Base-by-base conservation (phyloP, 2,329 filamentous ascomycete genomes). In the Podosphaera xanthii region DNA sequence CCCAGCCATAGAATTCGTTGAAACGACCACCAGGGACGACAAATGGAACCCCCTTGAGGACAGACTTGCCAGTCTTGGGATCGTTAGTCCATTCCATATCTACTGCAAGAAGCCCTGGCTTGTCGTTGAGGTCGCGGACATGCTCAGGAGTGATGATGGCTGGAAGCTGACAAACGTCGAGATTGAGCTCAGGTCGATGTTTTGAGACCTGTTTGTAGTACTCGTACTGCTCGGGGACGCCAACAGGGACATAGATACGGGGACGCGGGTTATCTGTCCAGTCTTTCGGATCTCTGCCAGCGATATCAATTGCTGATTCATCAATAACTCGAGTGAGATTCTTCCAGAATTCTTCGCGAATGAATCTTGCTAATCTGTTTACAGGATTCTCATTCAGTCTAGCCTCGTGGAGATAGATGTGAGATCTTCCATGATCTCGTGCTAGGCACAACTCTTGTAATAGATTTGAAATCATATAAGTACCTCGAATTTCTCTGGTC, bases 1-100 rank as follows among this genome's bases (percentile, higher is more conserved):
- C 92, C 92, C 92, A 98, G 54, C 91, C 91, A 69, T 98, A 98
- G 31, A 98, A 73, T 71, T 98, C 92, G 71, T 98, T 98, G 81
- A 98, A 98, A 36, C 92, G 82, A 33, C 92, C 92, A 61, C 92
- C 92, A 0, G 92, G 92, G 2, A 98, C 92, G n/a, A 97, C 89
- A 66, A 97, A 98, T 0, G 92, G 91, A 60, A 94, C 76, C 2
- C 92, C 92, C 44, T 78, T 77, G 48, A 94, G 74, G 2, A 84
- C 84, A 62, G 79, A 81, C 69, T 86, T 77, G 44, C 83, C 83
- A 2, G 85, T 86, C 33, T 74, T 73, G 3, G 80, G 78, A 66
- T 94, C 80, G 10, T 72, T 74, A 49, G 79, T 76, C 68, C 90
- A 81, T 66, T 92, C 84, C 82, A 96, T 94, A 57, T 83, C 92